Base-by-base conservation (phyloP, 176 grass and related monocot species). In the Aegilops speltoides region DNA sequence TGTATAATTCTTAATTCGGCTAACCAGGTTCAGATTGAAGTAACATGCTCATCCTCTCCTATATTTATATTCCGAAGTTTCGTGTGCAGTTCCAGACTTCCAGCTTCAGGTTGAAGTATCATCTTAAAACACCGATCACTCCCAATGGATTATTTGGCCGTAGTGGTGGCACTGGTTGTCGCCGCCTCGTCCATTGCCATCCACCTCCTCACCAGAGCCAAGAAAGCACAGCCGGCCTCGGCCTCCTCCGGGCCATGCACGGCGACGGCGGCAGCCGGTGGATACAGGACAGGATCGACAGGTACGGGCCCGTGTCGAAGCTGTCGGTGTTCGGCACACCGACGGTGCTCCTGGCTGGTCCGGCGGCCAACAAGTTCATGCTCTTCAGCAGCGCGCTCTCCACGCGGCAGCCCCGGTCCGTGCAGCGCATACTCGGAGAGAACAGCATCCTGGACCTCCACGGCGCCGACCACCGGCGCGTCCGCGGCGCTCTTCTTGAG, bases 271-370 rank as follows among this genome's bases (percentile, higher is more conserved):
- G 54, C 31, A 22, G 31, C 22, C 52, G 10, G 76, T 60, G 76
- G 32, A 31, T 76, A 19, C 7, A 43, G 13, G 38, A 32, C 28
- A 28, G 77, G 7, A 77, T 84, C 52, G 46, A 45, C 41, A 83
- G 74, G 81, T 87, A 94, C 46, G 92, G 92, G 12, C 64, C 87
- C 3, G 89, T 94, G 23, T 94, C 80, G 4, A 94, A 94, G 87
- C 80, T 94, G 22, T 94, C 89, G 2, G 87, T 94, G 33, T 91
- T 94, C 86, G 72, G 71, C 79, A 10, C 34, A 36, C 86, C 84
- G 57, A 84, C 80, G 19, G 84, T 94, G 46, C 31, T 89, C 40
- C 12, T 91, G 5, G 52, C 80, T 3, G 86, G 89, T 0, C 75
- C 83, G 0, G 89, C 75, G 15, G 92, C 83, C 3, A 86, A 93